These are phyloP conservation scores for Aspergillus fijiensis DNA, from an alignment of 2,329 filamentous ascomycete genomes.

Conservation along the genomic window DNA sequence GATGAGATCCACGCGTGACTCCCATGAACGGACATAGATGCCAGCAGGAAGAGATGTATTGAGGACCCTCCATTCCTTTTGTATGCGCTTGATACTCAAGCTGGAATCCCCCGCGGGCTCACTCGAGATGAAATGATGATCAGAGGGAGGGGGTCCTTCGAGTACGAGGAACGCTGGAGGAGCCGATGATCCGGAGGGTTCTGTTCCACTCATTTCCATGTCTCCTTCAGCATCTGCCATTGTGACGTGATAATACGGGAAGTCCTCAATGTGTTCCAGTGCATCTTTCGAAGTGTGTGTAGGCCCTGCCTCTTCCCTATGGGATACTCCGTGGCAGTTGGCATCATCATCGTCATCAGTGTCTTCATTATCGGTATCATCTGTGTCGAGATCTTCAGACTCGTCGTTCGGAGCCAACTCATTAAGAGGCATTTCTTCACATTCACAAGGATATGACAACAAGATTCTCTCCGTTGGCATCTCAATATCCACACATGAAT, in stretches of 20 bases:
- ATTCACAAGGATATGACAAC: slow-evolving; percentile 38
- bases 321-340: not conserved
- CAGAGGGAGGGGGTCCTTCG: slow-evolving; percentile 43
- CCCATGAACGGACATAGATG: slow-evolving; percentile 61
- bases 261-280: not conserved
- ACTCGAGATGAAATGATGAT: slow-evolving; percentile 44
- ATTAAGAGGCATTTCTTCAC: slow-evolving; percentile 25
- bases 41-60: slow-evolving; percentile 53
- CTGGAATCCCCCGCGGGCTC: slow-evolving; percentile 25
- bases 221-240: not conserved
- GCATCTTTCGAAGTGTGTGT: slow-evolving; percentile 1
- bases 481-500: slow-evolving; percentile 51
- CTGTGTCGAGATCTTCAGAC: not conserved
- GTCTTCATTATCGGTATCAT: not conserved
- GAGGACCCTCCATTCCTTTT: slow-evolving; percentile 61
- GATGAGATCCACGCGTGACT: slow-evolving; percentile 58
- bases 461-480: slow-evolving; percentile 51
- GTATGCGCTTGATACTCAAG: slow-evolving; percentile 48
- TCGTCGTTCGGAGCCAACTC: not conserved
- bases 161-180: slow-evolving; percentile 41
- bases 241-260: not conserved
- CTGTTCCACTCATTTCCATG: not conserved
- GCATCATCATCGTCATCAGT: not conserved
- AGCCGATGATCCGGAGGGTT: slow-evolving; percentile 7
- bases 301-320: slow-evolving; percentile 11